Evolutionary conservation across 2,329 filamentous ascomycete species (phyloP).

Genomic region (Canariomyces notabilis): DNA sequence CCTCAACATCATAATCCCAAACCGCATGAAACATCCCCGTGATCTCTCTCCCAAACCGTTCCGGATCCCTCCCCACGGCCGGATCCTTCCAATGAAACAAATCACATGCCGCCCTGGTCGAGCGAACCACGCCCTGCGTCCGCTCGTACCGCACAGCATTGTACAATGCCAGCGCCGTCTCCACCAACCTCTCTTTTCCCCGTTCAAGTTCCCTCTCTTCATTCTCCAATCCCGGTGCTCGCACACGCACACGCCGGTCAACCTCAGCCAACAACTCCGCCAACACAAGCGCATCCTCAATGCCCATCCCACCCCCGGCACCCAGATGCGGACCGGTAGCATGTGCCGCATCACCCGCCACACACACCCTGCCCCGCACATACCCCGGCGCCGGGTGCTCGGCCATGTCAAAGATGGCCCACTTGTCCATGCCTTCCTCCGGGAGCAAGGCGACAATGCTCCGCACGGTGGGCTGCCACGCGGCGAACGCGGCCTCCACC

Average conservation of each 20-base stretch:
- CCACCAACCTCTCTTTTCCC: conserved; percentile 9
- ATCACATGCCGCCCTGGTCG: conserved; percentile 35
- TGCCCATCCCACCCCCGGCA: conserved; percentile 50
- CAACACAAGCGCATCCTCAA: conserved; percentile 50
- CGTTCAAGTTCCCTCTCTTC: background rate
- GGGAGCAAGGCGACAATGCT: conserved; percentile 41
- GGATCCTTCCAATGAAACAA: conserved; percentile 36
- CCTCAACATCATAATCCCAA: conserved; percentile 35
- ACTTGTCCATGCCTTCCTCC: conserved; percentile 40
- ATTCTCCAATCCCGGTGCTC: too few relatives aligned
- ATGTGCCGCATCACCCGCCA: conserved; percentile 55
- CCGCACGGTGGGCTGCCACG: conserved; percentile 37
- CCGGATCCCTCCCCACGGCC: conserved; percentile 30
- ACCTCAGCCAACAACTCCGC: conserved; percentile 31
- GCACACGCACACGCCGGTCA: too few relatives aligned
- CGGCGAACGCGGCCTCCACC: conserved; percentile 35
- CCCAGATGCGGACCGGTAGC: conserved; percentile 52
- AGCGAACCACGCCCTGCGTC: conserved; percentile 40
- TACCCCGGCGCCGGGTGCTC: conserved; percentile 42
- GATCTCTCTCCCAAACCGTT: conserved; percentile 35
- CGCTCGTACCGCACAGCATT: conserved; percentile 35
- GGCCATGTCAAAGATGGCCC: conserved; percentile 50
- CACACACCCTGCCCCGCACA: conserved; percentile 37
- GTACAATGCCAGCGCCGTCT: conserved; percentile 35
- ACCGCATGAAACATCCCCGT: conserved; percentile 31